Evolutionary conservation across 2,329 filamentous ascomycete genomes (phyloP).

Genomic region (Colletotrichum higginsianum): DNA sequence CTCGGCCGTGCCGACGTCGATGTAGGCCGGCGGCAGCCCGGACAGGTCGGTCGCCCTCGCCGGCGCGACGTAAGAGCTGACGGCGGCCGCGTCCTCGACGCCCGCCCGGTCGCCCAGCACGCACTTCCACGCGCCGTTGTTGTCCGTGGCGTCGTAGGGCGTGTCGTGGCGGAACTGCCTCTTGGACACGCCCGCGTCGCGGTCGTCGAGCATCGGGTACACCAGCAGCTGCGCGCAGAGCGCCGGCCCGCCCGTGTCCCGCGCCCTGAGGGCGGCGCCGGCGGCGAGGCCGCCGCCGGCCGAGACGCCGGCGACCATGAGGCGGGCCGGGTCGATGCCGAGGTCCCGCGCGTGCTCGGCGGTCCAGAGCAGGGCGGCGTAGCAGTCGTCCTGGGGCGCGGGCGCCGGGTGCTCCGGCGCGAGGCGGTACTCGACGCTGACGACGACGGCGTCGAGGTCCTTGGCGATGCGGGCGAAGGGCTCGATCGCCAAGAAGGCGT

Average conservation of each 20-base stretch:
- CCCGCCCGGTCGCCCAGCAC: conserved; percentile 55
- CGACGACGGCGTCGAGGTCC: conserved; percentile 47
- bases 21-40: conserved; percentile 59
- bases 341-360: conserved; percentile 54
- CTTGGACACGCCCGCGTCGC: conserved; percentile 49
- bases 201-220: conserved; percentile 64
- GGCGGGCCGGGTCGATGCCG: conserved; percentile 55
- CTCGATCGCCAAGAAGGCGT: conserved; percentile 23
- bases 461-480: conserved; percentile 24
- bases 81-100: conserved; percentile 46
- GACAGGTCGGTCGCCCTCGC: conserved; percentile 53
- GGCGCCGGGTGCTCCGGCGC: conserved; percentile 57
- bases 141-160: conserved; percentile 52
- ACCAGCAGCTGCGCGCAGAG: conserved; percentile 58
- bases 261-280: conserved; percentile 54
- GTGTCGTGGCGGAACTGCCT: conserved; percentile 46
- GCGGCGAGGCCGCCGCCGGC: conserved; percentile 61
- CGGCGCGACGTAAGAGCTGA: conserved; percentile 55
- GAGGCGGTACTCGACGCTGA: conserved; percentile 64
- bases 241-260: conserved; percentile 51
- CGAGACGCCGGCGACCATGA: conserved; percentile 59
- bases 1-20: conserved; percentile 56
- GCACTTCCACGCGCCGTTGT: conserved; percentile 58
- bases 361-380: conserved; percentile 54
- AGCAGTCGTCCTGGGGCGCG: conserved; percentile 47